A percentile compares a stretch with the other conserved stretches of the same genome.
Conservation (phyloP, 1,284 basidiomycete genomes). For the Austroboletus niveus region DNA sequence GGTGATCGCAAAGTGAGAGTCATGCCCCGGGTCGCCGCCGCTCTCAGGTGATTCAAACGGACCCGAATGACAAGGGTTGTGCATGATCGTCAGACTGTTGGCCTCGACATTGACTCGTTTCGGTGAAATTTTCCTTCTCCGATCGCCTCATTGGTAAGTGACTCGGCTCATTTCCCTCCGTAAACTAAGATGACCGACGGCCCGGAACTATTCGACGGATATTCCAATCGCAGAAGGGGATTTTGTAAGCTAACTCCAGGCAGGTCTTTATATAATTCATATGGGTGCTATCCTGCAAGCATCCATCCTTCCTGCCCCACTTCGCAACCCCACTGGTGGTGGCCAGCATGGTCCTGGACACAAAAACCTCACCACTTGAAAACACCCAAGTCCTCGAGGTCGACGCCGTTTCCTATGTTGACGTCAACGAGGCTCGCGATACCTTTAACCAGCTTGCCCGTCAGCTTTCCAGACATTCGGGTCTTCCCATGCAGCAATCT, state of each 20-base stretch:
- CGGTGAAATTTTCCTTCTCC: no score
- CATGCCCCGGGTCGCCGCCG: no score
- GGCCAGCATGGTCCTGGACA: conserved; percentile 12
- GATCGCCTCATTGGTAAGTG: background rate
- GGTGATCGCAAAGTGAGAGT: no score
- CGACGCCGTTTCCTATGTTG: conserved; percentile 29
- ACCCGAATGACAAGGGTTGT: no score
- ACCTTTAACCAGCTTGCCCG: conserved; percentile 54
- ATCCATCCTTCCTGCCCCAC: background rate
- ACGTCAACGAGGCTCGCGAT: conserved; percentile 47
- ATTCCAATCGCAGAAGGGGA: background rate
- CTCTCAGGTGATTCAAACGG: no score
- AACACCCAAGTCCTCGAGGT: conserved; percentile 26
- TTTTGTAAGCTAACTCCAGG: conserved; percentile 18
- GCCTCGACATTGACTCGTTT: no score
- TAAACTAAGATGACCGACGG: background rate
- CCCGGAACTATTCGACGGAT: background rate
- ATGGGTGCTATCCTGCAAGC: background rate
- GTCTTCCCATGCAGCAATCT: conserved; percentile 20
- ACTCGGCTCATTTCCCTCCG: background rate
- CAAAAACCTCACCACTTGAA: background rate
- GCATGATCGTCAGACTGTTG: no score
- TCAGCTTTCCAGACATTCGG: conserved; percentile 30
- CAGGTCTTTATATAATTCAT: conserved; percentile 17
- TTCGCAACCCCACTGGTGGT: background rate